Evolutionary conservation across 371 early-diverging fungal genomes (phyloP).

Genomic region (Chytridiales sp.): DNA sequence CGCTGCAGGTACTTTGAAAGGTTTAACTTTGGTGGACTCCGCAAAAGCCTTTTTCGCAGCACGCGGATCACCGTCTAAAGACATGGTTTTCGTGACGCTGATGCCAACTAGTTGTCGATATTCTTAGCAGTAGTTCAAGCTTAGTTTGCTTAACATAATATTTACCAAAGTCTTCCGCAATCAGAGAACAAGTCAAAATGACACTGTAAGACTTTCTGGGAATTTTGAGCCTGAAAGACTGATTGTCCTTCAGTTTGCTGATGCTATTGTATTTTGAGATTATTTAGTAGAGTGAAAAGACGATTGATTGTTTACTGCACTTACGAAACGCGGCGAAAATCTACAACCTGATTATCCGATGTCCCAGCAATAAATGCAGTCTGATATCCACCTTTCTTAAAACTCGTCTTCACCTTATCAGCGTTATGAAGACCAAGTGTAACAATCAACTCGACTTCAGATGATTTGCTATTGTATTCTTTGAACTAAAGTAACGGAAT

Average conservation of each 20-base stretch:
- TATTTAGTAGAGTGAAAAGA: conserved; percentile 2
- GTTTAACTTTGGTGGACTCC: not conserved
- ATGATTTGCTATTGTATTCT: conserved; percentile 18
- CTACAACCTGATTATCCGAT: conserved; percentile 31
- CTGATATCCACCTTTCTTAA: conserved; percentile 16
- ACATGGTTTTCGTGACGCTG: conserved; percentile 17
- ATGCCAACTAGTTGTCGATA: conserved; percentile 19
- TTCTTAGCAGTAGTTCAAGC: not conserved
- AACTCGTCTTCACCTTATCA: conserved; percentile 14
- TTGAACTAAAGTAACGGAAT: not conserved
- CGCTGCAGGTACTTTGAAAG: not conserved
- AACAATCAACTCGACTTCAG: conserved; percentile 37
- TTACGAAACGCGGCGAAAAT: conserved; percentile 40
- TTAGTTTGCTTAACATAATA: not conserved
- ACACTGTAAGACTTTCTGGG: not conserved
- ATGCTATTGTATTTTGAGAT: conserved; percentile 19
- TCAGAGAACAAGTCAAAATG: conserved; percentile 27
- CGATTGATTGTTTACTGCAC: conserved; percentile 4
- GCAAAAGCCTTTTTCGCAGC: not conserved
- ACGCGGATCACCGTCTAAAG: conserved; percentile 13
- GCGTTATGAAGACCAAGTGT: conserved; percentile 29
- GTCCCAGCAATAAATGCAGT: conserved; percentile 28
- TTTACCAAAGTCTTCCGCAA: conserved; percentile 37
- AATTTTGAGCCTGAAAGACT: conserved; percentile 28
- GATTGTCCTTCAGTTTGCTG: conserved; percentile 25